Conservation (phyloP, 2,329 filamentous ascomycete genomes). For the Aspergillus tamarii region DNA sequence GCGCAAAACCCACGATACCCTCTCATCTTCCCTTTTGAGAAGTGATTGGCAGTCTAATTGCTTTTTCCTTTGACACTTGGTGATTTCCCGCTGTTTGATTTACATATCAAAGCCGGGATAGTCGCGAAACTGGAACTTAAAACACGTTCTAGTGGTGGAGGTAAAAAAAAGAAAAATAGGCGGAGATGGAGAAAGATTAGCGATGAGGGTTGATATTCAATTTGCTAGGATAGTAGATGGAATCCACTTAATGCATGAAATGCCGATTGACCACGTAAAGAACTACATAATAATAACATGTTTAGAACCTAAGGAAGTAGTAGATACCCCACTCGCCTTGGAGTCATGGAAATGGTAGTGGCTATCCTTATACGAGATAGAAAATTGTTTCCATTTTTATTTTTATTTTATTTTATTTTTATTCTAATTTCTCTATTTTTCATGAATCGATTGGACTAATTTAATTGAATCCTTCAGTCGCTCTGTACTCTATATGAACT, state of each 20-base stretch:
- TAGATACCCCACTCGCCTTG: background rate
- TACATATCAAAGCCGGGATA: background rate
- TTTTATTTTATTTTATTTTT: background rate
- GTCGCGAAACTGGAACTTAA: background rate
- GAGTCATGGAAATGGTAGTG: background rate
- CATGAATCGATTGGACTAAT: background rate
- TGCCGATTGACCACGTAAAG: background rate
- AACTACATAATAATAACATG: background rate
- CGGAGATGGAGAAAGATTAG: background rate
- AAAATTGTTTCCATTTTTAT: background rate
- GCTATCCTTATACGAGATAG: background rate
- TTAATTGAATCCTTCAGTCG: background rate
- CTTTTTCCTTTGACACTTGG: slow-evolving; percentile 1
- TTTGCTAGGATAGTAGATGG: background rate
- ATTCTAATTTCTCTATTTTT: background rate
- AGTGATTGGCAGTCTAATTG: background rate
- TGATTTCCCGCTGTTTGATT: background rate
- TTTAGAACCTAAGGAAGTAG: background rate
- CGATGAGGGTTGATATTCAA: background rate
- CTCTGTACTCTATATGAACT: background rate
- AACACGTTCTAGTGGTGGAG: background rate
- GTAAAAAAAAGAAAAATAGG: background rate
- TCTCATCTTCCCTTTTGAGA: background rate
- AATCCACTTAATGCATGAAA: slow-evolving; percentile 3
- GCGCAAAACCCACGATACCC: background rate